A percentile compares a stretch with the other conserved stretches of the same genome.
These are phyloP conservation scores for Pythium myriotylum DNA, from an alignment of 352 stramenopile species.

Conservation along the genomic window DNA sequence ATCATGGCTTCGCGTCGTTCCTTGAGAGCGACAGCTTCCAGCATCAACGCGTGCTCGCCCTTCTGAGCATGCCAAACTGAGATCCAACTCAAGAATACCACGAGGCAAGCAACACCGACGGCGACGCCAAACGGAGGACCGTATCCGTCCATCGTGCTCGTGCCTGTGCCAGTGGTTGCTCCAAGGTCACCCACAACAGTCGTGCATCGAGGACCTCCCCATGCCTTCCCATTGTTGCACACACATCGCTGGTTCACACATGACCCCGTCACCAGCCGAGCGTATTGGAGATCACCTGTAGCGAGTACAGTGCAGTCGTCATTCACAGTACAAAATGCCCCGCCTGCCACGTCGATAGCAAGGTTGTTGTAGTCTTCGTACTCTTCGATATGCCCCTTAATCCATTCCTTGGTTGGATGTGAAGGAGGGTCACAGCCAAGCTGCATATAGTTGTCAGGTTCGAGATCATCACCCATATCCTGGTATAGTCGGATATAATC, in stretches of 20 bases:
- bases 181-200: slow-evolving; percentile 32
- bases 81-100: slow-evolving; percentile 4
- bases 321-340: slow-evolving; percentile 52
- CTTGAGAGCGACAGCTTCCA: not conserved
- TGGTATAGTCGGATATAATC: slow-evolving; percentile 42
- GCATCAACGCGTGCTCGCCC: not conserved
- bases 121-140: slow-evolving; percentile 13
- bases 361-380: slow-evolving; percentile 28
- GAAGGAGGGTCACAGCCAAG: slow-evolving; percentile 56
- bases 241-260: slow-evolving; percentile 56
- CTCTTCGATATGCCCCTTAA: slow-evolving; percentile 60
- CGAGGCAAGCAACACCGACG: not conserved
- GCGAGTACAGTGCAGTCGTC: slow-evolving; percentile 58
- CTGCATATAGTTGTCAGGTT: slow-evolving; percentile 49
- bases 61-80: slow-evolving; percentile 6
- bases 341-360: slow-evolving; percentile 38
- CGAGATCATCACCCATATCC: slow-evolving; percentile 35
- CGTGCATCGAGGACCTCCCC: slow-evolving; percentile 35
- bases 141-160: slow-evolving; percentile 13
- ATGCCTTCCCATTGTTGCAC: slow-evolving; percentile 48
- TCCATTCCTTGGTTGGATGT: slow-evolving; percentile 69
- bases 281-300: slow-evolving; percentile 28
- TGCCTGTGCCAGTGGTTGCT: not conserved
- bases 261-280: slow-evolving; percentile 42
- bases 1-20: not conserved